Evolutionary conservation across 257 asterid species (phyloP), one percentile per base, ranked within the genome.

Genomic region (Solanum piurae): DNA sequence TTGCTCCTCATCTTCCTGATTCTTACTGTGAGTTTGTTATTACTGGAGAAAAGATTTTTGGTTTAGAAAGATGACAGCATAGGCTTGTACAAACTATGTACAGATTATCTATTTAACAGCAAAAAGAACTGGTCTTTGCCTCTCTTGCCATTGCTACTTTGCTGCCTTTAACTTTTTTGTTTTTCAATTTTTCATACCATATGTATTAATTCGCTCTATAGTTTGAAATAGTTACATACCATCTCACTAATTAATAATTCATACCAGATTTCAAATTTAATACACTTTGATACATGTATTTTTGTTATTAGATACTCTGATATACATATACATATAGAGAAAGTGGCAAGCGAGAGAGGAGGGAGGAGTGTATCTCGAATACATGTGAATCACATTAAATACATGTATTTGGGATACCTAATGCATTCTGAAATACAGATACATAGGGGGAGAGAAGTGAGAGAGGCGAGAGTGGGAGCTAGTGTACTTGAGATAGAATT

Each of bases 1-100:
- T 97, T 87, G 98, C 99, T 8, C 98, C 98, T 44, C 98, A 95
- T 89, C 94, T 95, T 80, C 98, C 98, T 5, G 92, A 95, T 87
- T 92, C 94, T 79, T 92, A 92, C 16, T 92, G 96, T 76, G 95
- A 95, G 88, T 97, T 92, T 87, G 94, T 91, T 27, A 89, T 95
- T 91, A 91, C 85, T 52, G 90, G 93, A 90, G 98, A 93, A 90
- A 98, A 98, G 58, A 86, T 95, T 85, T 92, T 86, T 44, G 98
- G 98, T 64, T 89, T 92, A 18, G 91, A 91, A 36, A 85, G 92
- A 34, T 92, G 58, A 90, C 25, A 44, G 0, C 38, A 14, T 44
- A 3, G 5, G 31, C 83, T 21, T 73, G 29, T 20, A 36, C 46
- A 73, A 73, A 9, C 3, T 10, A 21, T 74, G 82, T 74, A 74